Percentiles rank a stretch among this genome's conserved stretches.
phyloP scores from a whole-genome alignment of 805 yeast species.

The Saccharomycopsis sp. region DNA sequence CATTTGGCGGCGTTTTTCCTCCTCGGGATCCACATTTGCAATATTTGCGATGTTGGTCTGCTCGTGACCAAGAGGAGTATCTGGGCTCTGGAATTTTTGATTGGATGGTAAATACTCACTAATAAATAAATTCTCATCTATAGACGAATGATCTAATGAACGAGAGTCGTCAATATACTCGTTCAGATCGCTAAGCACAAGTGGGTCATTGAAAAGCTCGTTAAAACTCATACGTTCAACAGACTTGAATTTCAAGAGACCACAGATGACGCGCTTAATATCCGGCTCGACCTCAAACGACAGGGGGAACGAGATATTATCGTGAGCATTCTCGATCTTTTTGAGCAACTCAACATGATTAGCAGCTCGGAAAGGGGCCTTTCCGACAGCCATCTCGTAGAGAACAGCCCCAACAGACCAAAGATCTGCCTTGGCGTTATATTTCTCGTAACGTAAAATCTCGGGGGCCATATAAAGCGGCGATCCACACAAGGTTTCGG shows the following conservation, averaged over 20 bases:
- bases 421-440: slow-evolving; percentile 93
- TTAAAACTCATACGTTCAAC: slow-evolving; percentile 80
- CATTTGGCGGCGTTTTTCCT: not conserved
- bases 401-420: slow-evolving; percentile 98
- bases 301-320: slow-evolving; percentile 70
- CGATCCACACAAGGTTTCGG: slow-evolving; percentile 95
- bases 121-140: slow-evolving; percentile 76
- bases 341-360: slow-evolving; percentile 87
- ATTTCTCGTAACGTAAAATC: slow-evolving; percentile 86
- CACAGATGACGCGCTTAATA: slow-evolving; percentile 63
- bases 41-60: slow-evolving; percentile 8
- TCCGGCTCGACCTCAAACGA: slow-evolving; percentile 57
- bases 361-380: slow-evolving; percentile 90
- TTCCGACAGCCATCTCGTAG: slow-evolving; percentile 94
- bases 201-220: slow-evolving; percentile 75
- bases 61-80: slow-evolving; percentile 20
- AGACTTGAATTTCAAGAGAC: slow-evolving; percentile 76
- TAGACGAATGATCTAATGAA: slow-evolving; percentile 58
- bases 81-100: slow-evolving; percentile 3
- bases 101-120: slow-evolving; percentile 60
- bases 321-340: slow-evolving; percentile 77
- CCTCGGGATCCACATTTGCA: not conserved
- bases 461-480: slow-evolving; percentile 99
- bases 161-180: slow-evolving; percentile 29
- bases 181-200: slow-evolving; percentile 49